Conservation (phyloP, 192 early-diverging fungal genomes). For the Spizellomyces punctatus region DNA sequence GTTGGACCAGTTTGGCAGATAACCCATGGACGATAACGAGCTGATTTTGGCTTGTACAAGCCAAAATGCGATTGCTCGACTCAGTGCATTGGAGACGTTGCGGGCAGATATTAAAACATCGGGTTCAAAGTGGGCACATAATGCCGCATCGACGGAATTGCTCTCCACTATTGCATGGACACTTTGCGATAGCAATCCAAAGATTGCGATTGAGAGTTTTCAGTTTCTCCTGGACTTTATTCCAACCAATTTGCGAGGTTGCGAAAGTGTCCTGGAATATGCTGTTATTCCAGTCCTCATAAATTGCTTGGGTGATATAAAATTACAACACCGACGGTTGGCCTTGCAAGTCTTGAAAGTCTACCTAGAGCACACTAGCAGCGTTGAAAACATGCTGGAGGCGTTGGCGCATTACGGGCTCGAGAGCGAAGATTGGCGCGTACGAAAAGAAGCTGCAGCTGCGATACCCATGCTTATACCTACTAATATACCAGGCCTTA, state of each 20-base stretch:
- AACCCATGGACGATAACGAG: conserved; percentile 18
- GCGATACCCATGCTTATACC: conserved; percentile 17
- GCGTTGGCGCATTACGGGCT: conserved; percentile 21
- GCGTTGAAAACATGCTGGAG: conserved; percentile 9
- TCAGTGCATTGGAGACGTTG: conserved; percentile 18
- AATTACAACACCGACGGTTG: conserved; percentile 11
- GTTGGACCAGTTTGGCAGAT: too few relatives aligned
- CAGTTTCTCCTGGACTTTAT: conserved; percentile 16
- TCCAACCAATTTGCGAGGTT: conserved; percentile 1
- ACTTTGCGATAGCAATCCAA: conserved; percentile 15
- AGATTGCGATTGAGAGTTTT: conserved; percentile 18
- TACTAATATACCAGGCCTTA: neutral
- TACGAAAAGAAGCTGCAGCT: conserved; percentile 24
- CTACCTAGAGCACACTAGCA: conserved; percentile 24
- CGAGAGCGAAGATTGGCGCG: conserved; percentile 37
- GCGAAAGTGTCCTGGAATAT: conserved; percentile 17
- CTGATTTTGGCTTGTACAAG: conserved; percentile 9
- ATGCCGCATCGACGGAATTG: neutral
- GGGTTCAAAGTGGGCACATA: conserved; percentile 9
- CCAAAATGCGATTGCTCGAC: conserved; percentile 17
- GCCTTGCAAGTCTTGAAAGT: conserved; percentile 12
- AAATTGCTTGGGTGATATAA: conserved; percentile 15
- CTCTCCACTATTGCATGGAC: conserved; percentile 8
- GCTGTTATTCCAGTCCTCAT: conserved; percentile 17
- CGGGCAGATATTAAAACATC: conserved; percentile 12